Conservation (phyloP, 176 grass and related monocot genomes). For the Cenchrus purpureus region DNA sequence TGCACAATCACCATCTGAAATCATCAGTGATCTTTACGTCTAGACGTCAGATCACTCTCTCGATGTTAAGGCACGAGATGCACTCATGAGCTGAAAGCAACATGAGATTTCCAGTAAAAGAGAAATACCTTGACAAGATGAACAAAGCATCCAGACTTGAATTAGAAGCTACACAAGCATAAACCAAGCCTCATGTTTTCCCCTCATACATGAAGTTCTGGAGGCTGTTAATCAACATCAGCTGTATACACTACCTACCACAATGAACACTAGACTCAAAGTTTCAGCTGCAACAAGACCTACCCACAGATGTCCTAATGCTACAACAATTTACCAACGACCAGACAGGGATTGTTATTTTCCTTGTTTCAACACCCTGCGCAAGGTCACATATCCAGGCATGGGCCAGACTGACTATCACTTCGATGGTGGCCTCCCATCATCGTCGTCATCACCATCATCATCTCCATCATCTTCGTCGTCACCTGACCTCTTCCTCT, state of each 20-base stretch:
- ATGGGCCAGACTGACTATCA: constrained; percentile 14
- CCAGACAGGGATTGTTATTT: constrained; percentile 43
- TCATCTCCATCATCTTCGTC: background rate
- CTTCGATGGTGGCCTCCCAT: constrained; percentile 43
- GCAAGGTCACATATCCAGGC: constrained; percentile 9
- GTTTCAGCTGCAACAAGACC: constrained; percentile 45
- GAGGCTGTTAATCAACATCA: constrained; percentile 47
- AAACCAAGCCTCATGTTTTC: constrained; percentile 34
- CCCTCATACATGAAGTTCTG: background rate
- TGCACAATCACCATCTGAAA: too few relatives aligned
- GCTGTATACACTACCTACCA: constrained; percentile 52
- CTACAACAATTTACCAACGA: constrained; percentile 61
- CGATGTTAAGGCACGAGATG: too few relatives aligned
- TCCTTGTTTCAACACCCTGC: background rate
- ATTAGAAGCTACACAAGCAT: constrained; percentile 47
- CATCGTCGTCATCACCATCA: background rate
- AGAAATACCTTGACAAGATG: background rate
- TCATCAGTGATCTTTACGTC: too few relatives aligned
- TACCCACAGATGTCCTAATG: constrained; percentile 49
- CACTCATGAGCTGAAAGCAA: too few relatives aligned
- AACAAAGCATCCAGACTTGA: constrained; percentile 28
- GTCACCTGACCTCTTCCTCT: constrained; percentile 53
- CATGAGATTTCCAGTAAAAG: background rate
- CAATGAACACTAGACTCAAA: constrained; percentile 15
- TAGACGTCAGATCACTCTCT: too few relatives aligned